Evolutionary conservation across 495 filamentous ascomycete species (phyloP).

Genomic region (Neurospora intermedia): DNA sequence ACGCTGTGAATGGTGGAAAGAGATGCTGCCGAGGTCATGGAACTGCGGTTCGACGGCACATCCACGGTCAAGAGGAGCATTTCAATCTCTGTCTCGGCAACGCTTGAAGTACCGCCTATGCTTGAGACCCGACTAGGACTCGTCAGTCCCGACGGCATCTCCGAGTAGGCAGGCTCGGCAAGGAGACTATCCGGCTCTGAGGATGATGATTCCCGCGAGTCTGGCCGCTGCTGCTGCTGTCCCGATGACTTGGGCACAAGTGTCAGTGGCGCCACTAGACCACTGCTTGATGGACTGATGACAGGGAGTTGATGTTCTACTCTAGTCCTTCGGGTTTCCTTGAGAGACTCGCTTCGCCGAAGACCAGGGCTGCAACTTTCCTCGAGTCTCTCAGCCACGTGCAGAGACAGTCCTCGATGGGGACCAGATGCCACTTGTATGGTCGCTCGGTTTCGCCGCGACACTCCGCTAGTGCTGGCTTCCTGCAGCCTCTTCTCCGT

Average conservation of each 20-base stretch:
- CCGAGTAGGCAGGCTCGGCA: conserved; percentile 9
- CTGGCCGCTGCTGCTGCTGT: conserved; percentile 10
- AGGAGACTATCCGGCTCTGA: conserved; percentile 26
- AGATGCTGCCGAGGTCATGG: conserved; percentile 22
- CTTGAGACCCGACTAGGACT: conserved; percentile 15
- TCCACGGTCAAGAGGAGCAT: neutral
- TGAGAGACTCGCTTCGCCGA: neutral
- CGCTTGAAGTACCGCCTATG: conserved; percentile 6
- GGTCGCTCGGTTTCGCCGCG: conserved; percentile 15
- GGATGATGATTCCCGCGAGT: conserved; percentile 23
- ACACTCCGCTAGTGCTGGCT: conserved; percentile 13
- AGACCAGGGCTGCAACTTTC: neutral
- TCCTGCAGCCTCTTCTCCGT: conserved; percentile 33
- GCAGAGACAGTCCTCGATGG: neutral
- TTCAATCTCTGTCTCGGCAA: neutral
- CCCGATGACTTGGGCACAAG: neutral
- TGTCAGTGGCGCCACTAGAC: neutral
- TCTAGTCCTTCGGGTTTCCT: neutral
- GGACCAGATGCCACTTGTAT: neutral
- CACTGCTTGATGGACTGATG: neutral
- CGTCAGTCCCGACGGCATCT: conserved; percentile 8
- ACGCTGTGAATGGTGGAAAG: conserved; percentile 36
- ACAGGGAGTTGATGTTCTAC: neutral
- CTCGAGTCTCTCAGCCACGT: neutral
- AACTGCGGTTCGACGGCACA: conserved; percentile 21